Conservation (phyloP, 225 moss, liverwort and hornwort genomes). For the Thuidium tamariscinum region DNA sequence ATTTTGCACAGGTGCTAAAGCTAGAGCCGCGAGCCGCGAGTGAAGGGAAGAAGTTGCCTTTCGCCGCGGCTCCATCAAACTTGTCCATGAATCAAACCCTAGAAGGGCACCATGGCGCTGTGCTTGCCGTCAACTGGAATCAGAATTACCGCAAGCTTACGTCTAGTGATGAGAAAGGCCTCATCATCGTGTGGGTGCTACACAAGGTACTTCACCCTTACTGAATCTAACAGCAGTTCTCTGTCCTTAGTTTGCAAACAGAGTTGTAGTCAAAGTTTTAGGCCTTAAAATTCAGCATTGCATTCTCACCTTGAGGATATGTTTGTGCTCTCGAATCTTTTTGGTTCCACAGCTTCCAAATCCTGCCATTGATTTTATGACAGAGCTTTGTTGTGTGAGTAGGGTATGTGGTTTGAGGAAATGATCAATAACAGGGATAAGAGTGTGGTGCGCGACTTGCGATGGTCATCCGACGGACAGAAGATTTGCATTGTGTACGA, state of each 20-base stretch:
- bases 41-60: slow-evolving; percentile 35
- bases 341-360: not conserved
- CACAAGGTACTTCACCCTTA: slow-evolving; percentile 51
- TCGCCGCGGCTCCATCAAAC: slow-evolving; percentile 34
- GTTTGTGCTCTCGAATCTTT: not conserved
- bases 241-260: not conserved
- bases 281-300: not conserved
- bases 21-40: slow-evolving; percentile 33
- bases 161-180: slow-evolving; percentile 79
- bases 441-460: slow-evolving; percentile 74
- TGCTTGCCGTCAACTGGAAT: slow-evolving; percentile 79
- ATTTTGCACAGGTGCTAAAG: slow-evolving; percentile 57
- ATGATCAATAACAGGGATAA: slow-evolving; percentile 91
- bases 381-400: not conserved
- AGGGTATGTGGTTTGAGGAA: slow-evolving; percentile 99
- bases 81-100: slow-evolving; percentile 97
- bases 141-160: slow-evolving; percentile 93
- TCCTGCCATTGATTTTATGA: not conserved
- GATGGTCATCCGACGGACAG: slow-evolving; percentile 91
- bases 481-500: slow-evolving; percentile 92
- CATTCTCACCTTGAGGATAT: not conserved
- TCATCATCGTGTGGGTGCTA: slow-evolving; percentile 91
- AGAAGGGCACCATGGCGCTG: slow-evolving; percentile 79
- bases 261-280: not conserved
- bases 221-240: not conserved